Base-by-base conservation (phyloP, 495 filamentous ascomycete genomes). In the Astrothelium macrocarpum region DNA sequence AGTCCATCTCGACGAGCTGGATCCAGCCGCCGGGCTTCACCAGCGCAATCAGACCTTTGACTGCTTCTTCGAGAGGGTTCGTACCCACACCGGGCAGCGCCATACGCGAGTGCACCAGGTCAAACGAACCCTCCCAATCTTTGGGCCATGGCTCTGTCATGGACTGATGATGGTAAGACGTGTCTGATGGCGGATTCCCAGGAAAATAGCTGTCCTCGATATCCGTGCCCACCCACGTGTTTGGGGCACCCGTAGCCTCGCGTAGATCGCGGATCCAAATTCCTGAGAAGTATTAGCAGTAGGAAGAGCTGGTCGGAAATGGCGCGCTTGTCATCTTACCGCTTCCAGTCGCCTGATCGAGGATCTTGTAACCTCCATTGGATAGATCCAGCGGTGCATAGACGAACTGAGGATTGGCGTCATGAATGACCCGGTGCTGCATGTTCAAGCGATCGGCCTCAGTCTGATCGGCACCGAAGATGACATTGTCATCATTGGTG, bases 11-110 rank as follows among this genome's bases (percentile, higher is more conserved):
- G 1, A 53, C 42, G n/a, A 67, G 53, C 62, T 64, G 49, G n/a
- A 67, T 64, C 62, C 61, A 67, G 2, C 65, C 65, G 29, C 65
- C 65, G 1, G 65, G 65, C 29, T 60, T 64, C 32, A 67, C 49
- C 2, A 67, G 62, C 11, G 10, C 42, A 7, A 32, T 32, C 39
- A 61, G 42, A 20, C 12, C 39, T 7, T 31, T 64, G 29, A 67
- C 56, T 7, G 42, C 49, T 53, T 67, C 9, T 5, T 34, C 3
- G 7, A 25, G 12, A 18, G 65, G 53, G 18, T 61, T 45, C 2
- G 49, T 32, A 20, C 29, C 62, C 2, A 36, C 34, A 14, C 34
- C 34, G 14, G 34, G 5, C 16, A 67, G 65, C 20, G 36, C 65
- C 1, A 67, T 42, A 26, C 62, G 65, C 32, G 59, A 43, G 42